Evolutionary conservation across 495 filamentous ascomycete species (phyloP), one percentile per base, ranked within the genome.

Genomic region (Friedmanniomyces endolithicus): DNA sequence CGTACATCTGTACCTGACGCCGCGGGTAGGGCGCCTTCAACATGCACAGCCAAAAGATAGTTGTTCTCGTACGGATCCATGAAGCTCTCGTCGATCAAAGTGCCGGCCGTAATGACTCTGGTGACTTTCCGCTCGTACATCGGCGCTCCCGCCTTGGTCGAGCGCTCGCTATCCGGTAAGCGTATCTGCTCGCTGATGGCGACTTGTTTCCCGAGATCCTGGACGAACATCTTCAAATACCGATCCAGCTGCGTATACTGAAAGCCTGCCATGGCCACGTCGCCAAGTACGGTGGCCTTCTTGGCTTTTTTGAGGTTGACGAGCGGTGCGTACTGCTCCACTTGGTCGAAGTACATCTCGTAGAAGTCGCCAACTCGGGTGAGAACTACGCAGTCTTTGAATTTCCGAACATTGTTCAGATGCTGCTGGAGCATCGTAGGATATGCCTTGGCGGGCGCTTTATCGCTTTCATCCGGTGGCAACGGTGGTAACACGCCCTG

Each of bases 11-110:
- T 9, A 9, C 14, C n/a, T 16, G 40, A 20, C 17, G 14, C 39
- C n/a, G 22, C 20, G 23, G 55, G 37, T 22, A 58, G 6, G 2
- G 31, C 22, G 22, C 39, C 51, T 23, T 78, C 71, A 14, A 76
- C 53, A 62, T 89, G 78, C 35, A 95, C 75, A 35, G 85, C 81
- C 58, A 97, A 77, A 39, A 98, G 68, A 65, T 88, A 98, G 65
- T 96, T 95, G 66, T 94, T 94, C 58, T 87, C 81, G 50, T 84
- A 88, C 0, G 88, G 84, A 63, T 96, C 86, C 73, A 97, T 86
- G 67, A 96, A 97, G 58, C 90, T 88, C 68, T 99, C 94, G 67
- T 99, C 92, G 61, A 97, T 95, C 41, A 97, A 70, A 0, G 92
- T 99, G 9, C 92, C 92, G 0, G 94, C 89, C 0, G 92, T 95